These are phyloP conservation scores for Phyllosticta citrichinensis DNA, from an alignment of 2,329 filamentous ascomycete species.

Conservation along the genomic window DNA sequence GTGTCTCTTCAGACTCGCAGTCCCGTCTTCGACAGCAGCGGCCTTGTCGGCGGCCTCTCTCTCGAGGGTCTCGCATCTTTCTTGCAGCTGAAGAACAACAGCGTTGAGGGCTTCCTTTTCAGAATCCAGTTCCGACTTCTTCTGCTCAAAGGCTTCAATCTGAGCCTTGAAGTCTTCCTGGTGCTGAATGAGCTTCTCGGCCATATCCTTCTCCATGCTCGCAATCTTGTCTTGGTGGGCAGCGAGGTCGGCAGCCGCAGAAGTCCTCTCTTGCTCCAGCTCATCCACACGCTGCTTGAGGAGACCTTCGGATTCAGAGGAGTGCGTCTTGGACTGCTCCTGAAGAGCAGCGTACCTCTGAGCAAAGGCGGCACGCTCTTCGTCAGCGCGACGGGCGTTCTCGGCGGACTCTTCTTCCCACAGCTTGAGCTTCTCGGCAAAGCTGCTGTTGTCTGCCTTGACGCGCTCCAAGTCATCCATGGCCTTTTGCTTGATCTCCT, in stretches of 20 bases:
- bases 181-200: background rate
- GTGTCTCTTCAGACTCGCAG: conserved; percentile 4
- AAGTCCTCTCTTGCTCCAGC: conserved; percentile 3
- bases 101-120: conserved; percentile 6
- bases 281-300: conserved; percentile 4
- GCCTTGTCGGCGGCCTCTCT: conserved; percentile 7
- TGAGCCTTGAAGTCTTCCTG: conserved; percentile 2
- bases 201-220: conserved; percentile 2
- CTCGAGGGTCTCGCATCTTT: conserved; percentile 1
- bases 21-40: conserved; percentile 3
- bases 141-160: background rate
- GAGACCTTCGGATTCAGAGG: conserved; percentile 2
- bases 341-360: background rate
- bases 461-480: conserved; percentile 4
- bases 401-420: conserved; percentile 6
- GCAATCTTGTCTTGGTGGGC: conserved; percentile 2
- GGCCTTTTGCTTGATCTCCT: conserved; percentile 2
- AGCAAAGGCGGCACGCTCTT: conserved; percentile 7
- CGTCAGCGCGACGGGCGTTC: conserved; percentile 2
- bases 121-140: background rate
- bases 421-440: conserved; percentile 5
- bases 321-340: background rate
- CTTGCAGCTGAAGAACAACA: background rate
- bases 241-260: conserved; percentile 1
- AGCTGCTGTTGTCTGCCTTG: conserved; percentile 7